These are phyloP conservation scores for Fusarium staphyleae DNA, from an alignment of 2,329 filamentous ascomycete genomes.

Conservation along the genomic window DNA sequence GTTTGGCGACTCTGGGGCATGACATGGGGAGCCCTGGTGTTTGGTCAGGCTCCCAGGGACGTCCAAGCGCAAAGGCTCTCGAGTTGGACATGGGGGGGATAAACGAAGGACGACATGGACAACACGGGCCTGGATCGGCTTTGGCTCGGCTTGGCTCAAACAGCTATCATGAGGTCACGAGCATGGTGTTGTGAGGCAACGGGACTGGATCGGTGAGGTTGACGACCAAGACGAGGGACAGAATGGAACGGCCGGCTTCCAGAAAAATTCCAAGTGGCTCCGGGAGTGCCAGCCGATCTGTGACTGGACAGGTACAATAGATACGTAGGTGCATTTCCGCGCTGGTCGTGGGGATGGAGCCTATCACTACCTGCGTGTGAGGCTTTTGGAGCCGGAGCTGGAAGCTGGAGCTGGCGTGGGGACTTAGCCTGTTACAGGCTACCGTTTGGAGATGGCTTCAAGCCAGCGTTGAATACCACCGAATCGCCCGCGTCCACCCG, in stretches of 20 bases:
- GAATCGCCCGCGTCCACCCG: conserved; percentile 37
- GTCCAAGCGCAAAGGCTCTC: conserved; percentile 5
- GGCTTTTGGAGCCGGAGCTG: conserved; percentile 17
- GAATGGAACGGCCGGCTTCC: conserved; percentile 33
- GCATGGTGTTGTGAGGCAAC: conserved; percentile 3
- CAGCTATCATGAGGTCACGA: conserved; percentile 23
- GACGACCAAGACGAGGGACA: conserved; percentile 11
- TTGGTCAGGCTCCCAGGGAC: conserved; percentile 17
- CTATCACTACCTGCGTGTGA: conserved; percentile 20
- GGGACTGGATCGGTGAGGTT: conserved; percentile 10
- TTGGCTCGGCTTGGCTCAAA: conserved; percentile 22
- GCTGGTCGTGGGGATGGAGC: neutral
- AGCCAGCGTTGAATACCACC: conserved; percentile 12
- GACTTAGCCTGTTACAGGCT: conserved; percentile 22
- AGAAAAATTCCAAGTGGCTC: conserved; percentile 40
- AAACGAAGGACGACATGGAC: conserved; percentile 15
- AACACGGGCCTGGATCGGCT: conserved; percentile 29
- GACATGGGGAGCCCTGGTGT: conserved; percentile 34
- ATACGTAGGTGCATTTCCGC: conserved; percentile 18
- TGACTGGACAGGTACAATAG: conserved; percentile 3
- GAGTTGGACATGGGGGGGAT: conserved; percentile 1
- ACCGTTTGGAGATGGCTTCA: conserved; percentile 23
- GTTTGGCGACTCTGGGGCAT: conserved; percentile 33
- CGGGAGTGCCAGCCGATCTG: conserved; percentile 15
- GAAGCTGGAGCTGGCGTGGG: neutral